Evolutionary conservation across 129 eudicot species (phyloP).

Genomic region (Apium graveolens): DNA sequence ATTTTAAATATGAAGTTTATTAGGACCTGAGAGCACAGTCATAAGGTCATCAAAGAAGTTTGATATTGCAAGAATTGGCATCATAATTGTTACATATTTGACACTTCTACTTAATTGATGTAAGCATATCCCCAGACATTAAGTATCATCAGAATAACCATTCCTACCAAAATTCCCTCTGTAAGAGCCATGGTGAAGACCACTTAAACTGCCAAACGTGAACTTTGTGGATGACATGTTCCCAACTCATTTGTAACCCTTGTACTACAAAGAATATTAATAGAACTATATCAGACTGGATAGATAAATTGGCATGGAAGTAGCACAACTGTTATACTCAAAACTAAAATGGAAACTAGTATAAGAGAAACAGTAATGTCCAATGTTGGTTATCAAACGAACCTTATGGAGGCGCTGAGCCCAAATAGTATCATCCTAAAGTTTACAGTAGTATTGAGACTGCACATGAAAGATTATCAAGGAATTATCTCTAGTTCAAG

Average conservation of each 20-base stretch:
- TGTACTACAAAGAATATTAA: slow-evolving; percentile 32
- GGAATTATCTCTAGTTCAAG: not conserved
- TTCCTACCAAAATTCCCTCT: slow-evolving; percentile 46
- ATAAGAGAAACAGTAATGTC: not conserved
- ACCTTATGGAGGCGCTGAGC: slow-evolving; percentile 74
- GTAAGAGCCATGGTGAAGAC: slow-evolving; percentile 38
- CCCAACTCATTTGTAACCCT: slow-evolving; percentile 89
- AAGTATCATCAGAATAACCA: slow-evolving; percentile 41
- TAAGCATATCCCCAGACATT: slow-evolving; percentile 70
- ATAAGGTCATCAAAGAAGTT: no score
- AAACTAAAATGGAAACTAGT: not conserved
- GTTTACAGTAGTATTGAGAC: slow-evolving; percentile 58
- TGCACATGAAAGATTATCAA: slow-evolving; percentile 11
- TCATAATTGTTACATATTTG: no score
- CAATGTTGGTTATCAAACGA: not conserved
- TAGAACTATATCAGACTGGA: not conserved
- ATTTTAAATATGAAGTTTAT: not conserved
- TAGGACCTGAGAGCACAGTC: slow-evolving; percentile 61
- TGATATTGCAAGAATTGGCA: no score
- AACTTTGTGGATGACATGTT: slow-evolving; percentile 62
- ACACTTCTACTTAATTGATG: slow-evolving; percentile 73
- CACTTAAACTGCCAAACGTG: slow-evolving; percentile 48
- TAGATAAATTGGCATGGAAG: not conserved
- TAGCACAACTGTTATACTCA: not conserved
- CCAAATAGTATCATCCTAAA: slow-evolving; percentile 84